Base-by-base conservation (phyloP, 208 protist species). In the Crithidia fasciculata region DNA sequence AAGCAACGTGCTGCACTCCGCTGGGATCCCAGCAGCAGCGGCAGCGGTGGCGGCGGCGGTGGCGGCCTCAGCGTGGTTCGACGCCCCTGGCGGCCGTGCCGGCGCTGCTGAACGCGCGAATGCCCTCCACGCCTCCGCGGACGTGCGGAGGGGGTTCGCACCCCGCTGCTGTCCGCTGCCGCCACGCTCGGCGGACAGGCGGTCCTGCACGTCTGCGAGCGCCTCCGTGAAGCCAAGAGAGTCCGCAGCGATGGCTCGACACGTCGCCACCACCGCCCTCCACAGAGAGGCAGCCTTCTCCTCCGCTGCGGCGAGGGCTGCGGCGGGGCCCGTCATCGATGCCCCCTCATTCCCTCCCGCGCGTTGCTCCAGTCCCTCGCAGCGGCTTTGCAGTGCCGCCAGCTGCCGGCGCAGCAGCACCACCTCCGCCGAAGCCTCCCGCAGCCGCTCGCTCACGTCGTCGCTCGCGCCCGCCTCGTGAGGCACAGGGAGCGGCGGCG, bases 211-310 rank as follows among this genome's bases (percentile, higher is more conserved):
- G 41, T 61, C 60, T 8, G 28, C 56, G 0, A 67, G 43, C 2
- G 61, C 70, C 41, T 53, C 61, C 9, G 60, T 69, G 61, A 75
- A 75, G n/a, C 70, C 60, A 9, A 68, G 13, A 6, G 60, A 45
- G 61, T 75, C 70, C 18, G 67, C 70, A 0, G 70, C 9, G 2
- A 75, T 39, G 3, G 52, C 70, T 2, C 49, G 40, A 19, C 70
- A 75, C 60, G 47, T 8, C 60, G 16, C 41, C 50, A 37, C 37
- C 8, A 58, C 39, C 40, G 49, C 70, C 4, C 43, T 39, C 0
- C 47, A 49, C 12, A 15, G 37, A 0, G 43, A 28, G 28, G 36
- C 68, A 7, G 8, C 15, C 8, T 9, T 54, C 10, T 49, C 37
- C 18, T 6, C 36, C 15, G 39, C 19, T 40, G 10, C 57, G 10